phyloP scores from a whole-genome alignment of 306 rosid genomes.

The Leucaena leucocephala region DNA sequence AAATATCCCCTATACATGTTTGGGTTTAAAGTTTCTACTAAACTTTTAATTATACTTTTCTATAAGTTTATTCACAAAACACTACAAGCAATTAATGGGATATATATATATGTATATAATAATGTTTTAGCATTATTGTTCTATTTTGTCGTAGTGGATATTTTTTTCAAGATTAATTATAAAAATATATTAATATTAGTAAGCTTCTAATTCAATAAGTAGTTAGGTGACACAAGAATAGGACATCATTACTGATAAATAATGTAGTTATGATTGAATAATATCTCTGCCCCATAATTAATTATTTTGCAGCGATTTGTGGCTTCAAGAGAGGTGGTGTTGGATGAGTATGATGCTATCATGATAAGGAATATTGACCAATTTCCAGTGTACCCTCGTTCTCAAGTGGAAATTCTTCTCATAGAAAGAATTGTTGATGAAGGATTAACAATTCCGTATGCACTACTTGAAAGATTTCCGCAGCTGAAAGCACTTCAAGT shows the following conservation, averaged over 20 bases:
- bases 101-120: too few relatives aligned
- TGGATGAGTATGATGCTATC: neutral
- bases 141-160: too few relatives aligned
- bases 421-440: neutral
- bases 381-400: neutral
- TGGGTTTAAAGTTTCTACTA: too few relatives aligned
- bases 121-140: too few relatives aligned
- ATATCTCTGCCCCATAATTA: neutral
- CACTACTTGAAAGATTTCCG: constrained; percentile 4
- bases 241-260: neutral
- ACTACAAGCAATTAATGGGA: too few relatives aligned
- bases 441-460: neutral
- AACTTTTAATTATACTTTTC: too few relatives aligned
- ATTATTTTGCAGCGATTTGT: neutral
- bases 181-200: neutral
- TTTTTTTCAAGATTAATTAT: too few relatives aligned
- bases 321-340: neutral
- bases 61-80: too few relatives aligned
- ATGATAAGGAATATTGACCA: neutral
- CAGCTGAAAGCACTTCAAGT: neutral
- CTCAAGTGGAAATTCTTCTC: neutral
- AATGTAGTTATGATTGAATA: neutral
- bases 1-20: too few relatives aligned
- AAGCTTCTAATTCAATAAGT: neutral
- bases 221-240: neutral